Evolutionary conservation across 2,329 filamentous ascomycete species (phyloP), one percentile per base, ranked within the genome.

Genomic region (Cladophialophora immunda): DNA sequence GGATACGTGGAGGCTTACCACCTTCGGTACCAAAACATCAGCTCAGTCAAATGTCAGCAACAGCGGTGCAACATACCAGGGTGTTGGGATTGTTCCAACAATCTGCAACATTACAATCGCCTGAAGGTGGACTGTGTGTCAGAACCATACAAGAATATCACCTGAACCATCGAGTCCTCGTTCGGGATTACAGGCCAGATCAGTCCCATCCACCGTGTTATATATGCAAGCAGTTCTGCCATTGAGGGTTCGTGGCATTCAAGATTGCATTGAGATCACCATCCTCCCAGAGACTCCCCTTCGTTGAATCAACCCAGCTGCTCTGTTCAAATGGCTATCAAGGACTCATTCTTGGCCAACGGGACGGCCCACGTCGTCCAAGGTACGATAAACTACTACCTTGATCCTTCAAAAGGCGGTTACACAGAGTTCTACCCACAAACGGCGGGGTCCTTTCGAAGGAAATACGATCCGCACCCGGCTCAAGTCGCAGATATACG

Each of bases 371-470:
- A 52, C 11, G 41, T 52, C 58, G 38, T 60, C 41, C 41, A 34
- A 32, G 25, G 32, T 29, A 62, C 27, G 8, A 27, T 62, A 11
- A 30, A 55, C 25, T 62, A 62, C 59, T 62, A 54, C 22, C 59
- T 62, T 19, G 59, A 62, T 32, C 59, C 47, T 13, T 17, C 22
- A 34, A 34, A 41, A n/a, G 59, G 50, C 19, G 61, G 54, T 4
- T n/a, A 0, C 27, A 57, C 32, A 19, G 52, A 47, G 4, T 65
- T 65, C 62, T 62, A 66, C 27, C 30, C 64, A 30, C 32, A 50
- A 2, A 66, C 64, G 5, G 57, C 58, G 19, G 47, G 47, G 15
- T 15, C 8, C 15, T 52, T 55, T 36, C 57, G 57, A 7, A 30
- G 64, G 8, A 62, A 61, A 29, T 32, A 34, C 30, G 30, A 62